These are phyloP conservation scores for Amauroascus verrucosus DNA, from an alignment of 2,329 filamentous ascomycete species.

Conservation along the genomic window DNA sequence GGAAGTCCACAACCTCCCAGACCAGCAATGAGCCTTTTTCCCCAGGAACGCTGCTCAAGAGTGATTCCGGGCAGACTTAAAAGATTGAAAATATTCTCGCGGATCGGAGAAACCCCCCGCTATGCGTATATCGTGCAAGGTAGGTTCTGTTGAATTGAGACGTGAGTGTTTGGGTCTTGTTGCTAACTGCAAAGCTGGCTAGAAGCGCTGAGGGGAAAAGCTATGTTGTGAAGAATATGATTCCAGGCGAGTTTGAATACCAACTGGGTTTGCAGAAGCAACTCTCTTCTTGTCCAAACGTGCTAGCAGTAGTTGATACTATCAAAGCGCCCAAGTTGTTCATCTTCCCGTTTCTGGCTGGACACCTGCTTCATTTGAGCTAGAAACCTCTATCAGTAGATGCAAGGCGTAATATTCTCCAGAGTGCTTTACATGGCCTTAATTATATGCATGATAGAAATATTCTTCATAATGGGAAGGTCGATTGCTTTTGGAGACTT, in stretches of 20 bases:
- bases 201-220: slow-evolving; percentile 12
- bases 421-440: slow-evolving; percentile 21
- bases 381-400: slow-evolving; percentile 14
- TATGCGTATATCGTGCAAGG: slow-evolving; percentile 13
- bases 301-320: slow-evolving; percentile 23
- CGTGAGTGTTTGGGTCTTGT: not conserved
- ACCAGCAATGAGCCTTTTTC: slow-evolving; percentile 5
- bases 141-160: slow-evolving; percentile 4
- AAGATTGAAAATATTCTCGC: slow-evolving; percentile 13
- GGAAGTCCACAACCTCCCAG: slow-evolving; percentile 2
- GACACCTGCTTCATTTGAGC: slow-evolving; percentile 17
- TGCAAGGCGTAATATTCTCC: slow-evolving; percentile 16
- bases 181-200: not conserved
- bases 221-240: slow-evolving; percentile 21
- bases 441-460: slow-evolving; percentile 26
- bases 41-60: slow-evolving; percentile 11
- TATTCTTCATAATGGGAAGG: slow-evolving; percentile 27
- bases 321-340: slow-evolving; percentile 17
- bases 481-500: slow-evolving; percentile 3
- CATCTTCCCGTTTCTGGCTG: slow-evolving; percentile 19
- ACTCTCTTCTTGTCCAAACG: slow-evolving; percentile 21
- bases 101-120: slow-evolving; percentile 10
- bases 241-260: slow-evolving; percentile 26
- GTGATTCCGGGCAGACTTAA: slow-evolving; percentile 14
- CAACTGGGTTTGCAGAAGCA: slow-evolving; percentile 22